Evolutionary conservation across 352 stramenopile species (phyloP).

Genomic region (Pythium myriotylum): DNA sequence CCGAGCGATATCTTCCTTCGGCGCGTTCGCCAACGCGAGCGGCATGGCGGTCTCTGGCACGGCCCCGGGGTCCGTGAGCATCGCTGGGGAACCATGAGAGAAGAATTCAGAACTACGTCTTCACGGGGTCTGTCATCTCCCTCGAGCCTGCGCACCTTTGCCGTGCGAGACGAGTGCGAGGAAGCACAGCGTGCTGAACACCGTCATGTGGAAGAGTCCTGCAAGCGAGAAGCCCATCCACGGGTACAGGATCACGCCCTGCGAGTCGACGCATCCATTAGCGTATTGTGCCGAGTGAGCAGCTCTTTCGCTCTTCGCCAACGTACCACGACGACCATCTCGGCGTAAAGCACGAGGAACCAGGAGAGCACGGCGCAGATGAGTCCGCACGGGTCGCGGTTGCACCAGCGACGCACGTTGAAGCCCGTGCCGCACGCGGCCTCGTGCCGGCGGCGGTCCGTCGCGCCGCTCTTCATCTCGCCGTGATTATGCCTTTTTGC

Average conservation of each 20-base stretch:
- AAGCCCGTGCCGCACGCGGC: constrained; percentile 77
- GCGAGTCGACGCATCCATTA: not conserved
- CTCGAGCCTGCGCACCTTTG: constrained; percentile 64
- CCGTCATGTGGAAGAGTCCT: constrained; percentile 67
- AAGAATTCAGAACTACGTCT: constrained; percentile 6
- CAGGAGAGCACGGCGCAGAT: constrained; percentile 91
- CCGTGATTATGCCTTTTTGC: too few relatives aligned
- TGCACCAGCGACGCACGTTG: constrained; percentile 87
- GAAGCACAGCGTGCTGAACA: constrained; percentile 75
- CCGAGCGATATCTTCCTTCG: constrained; percentile 77
- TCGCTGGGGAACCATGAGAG: constrained; percentile 58
- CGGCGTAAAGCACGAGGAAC: constrained; percentile 90
- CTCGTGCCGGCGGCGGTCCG: constrained; percentile 45
- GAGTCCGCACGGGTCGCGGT: constrained; percentile 89
- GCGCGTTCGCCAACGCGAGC: constrained; percentile 64
- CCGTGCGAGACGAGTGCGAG: constrained; percentile 94
- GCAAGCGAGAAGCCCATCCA: constrained; percentile 84
- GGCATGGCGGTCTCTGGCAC: constrained; percentile 95
- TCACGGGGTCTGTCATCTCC: not conserved
- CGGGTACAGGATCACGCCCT: constrained; percentile 90
- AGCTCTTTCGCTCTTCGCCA: too few relatives aligned
- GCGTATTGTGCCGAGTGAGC: too few relatives aligned
- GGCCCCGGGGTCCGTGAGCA: constrained; percentile 97
- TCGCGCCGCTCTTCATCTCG: constrained; percentile 29
- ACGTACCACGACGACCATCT: constrained; percentile 88